Conservation (phyloP, 2,329 filamentous ascomycete genomes). For the Ophiognomonia clavigignenti-juglandacearum region DNA sequence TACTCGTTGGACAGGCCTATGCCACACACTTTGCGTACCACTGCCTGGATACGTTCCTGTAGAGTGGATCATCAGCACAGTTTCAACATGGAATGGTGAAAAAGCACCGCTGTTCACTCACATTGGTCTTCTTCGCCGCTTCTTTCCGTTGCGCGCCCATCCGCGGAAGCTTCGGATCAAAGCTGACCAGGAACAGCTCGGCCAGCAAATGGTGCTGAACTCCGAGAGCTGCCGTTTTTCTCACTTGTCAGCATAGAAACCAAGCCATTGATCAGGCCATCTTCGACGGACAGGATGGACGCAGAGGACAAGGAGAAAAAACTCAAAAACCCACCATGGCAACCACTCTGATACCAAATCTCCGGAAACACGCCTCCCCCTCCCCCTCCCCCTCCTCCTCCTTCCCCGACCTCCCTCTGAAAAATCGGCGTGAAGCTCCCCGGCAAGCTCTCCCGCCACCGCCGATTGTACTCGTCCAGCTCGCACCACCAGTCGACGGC, state of each 20-base stretch:
- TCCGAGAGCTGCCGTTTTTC: slow-evolving; percentile 50
- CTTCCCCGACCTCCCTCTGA: slow-evolving; percentile 28
- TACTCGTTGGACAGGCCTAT: slow-evolving; percentile 52
- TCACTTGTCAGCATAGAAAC: background rate
- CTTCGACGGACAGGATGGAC: background rate
- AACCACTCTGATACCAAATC: slow-evolving; percentile 52
- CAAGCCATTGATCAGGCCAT: background rate
- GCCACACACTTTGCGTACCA: slow-evolving; percentile 52
- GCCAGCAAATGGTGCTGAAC: slow-evolving; percentile 57
- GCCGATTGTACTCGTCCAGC: slow-evolving; percentile 38
- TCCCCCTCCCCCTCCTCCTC: slow-evolving; percentile 24
- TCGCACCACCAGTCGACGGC: slow-evolving; percentile 34
- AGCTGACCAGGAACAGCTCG: slow-evolving; percentile 50
- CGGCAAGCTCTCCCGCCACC: slow-evolving; percentile 44
- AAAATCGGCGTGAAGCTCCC: slow-evolving; percentile 52
- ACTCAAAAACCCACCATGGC: slow-evolving; percentile 38
- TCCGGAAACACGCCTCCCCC: slow-evolving; percentile 47
- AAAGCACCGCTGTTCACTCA: slow-evolving; percentile 20
- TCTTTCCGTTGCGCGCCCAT: slow-evolving; percentile 37
- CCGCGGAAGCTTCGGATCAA: slow-evolving; percentile 48
- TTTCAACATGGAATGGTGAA: background rate
- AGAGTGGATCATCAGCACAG: background rate
- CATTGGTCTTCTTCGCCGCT: slow-evolving; percentile 35
- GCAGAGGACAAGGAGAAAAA: background rate
- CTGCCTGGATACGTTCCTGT: slow-evolving; percentile 37